Evolutionary conservation across 768 basidiomycete species (phyloP).

Genomic region (Agaricus sinodeliciosus): DNA sequence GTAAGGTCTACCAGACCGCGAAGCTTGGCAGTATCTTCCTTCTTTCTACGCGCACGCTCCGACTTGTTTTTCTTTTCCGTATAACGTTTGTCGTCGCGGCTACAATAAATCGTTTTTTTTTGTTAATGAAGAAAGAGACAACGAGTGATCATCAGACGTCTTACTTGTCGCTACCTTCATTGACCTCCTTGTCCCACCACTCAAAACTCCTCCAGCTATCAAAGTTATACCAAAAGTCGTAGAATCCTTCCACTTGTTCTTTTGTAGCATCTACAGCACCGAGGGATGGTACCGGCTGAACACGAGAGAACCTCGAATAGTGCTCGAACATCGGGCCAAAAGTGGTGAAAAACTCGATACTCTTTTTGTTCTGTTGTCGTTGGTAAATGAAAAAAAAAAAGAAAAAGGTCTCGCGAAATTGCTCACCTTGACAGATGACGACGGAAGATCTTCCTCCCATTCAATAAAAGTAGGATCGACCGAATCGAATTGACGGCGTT

Average conservation of each 20-base stretch:
- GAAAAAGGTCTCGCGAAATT: neutral
- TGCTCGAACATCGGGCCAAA: conserved; percentile 83
- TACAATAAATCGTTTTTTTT: conserved; percentile 25
- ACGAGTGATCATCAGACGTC: conserved; percentile 18
- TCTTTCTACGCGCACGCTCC: conserved; percentile 93
- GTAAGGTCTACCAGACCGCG: conserved; percentile 83
- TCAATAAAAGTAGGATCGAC: conserved; percentile 77
- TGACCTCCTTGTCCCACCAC: conserved; percentile 96
- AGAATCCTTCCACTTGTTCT: conserved; percentile 84
- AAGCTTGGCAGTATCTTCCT: conserved; percentile 91
- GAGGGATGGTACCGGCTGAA: conserved; percentile 76
- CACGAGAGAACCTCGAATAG: conserved; percentile 88
- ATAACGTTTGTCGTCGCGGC: conserved; percentile 97
- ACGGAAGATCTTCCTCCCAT: conserved; percentile 75
- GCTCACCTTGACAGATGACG: conserved; percentile 47
- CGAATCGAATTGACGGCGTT: conserved; percentile 92
- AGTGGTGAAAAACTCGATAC: conserved; percentile 61
- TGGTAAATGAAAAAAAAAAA: neutral
- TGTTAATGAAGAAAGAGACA: neutral
- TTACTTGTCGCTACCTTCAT: conserved; percentile 93
- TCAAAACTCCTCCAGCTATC: conserved; percentile 98
- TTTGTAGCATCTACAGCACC: conserved; percentile 69
- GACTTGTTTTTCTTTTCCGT: conserved; percentile 99
- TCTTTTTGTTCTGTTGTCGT: conserved; percentile 30
- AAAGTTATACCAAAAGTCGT: conserved; percentile 99